Base-by-base conservation (phyloP, 2,329 filamentous ascomycete genomes). In the Sclerotinia sclerotiorum region DNA sequence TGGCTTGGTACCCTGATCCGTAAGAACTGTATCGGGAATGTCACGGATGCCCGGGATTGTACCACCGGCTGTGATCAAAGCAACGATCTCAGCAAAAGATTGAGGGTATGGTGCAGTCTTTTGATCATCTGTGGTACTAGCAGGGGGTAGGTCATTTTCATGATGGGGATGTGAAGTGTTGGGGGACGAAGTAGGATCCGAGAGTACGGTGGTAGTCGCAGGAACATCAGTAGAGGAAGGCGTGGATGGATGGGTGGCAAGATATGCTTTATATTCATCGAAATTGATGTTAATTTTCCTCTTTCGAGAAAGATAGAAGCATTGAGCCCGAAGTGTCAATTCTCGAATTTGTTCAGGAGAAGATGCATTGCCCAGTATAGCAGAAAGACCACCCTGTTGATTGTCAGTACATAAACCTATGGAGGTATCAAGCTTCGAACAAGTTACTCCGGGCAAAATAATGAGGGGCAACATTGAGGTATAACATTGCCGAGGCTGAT, bases 11-110 rank as follows among this genome's bases (percentile, higher is more conserved):
- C 90, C 89, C 70, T 92, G 86, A 5, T 90, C 90, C 66, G 88
- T 84, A 27, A 94, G 82, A 6, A 97, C 82, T 0, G 90, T 95
- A 73, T 92, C 87, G 5, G 94, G 93, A 65, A 97, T 94, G 71
- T 97, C 87, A 73, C 89, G 88, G 75, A 97, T 96, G 0, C 94
- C 94, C 1, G 93, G 93, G 55, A 97, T 90, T 0, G 91, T 89
- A 74, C 92, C 88, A 65, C 93, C 93, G 39, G 88, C 89, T 32
- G 92, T 91, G 66, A 97, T 91, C 67, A 97, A 85, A 75, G 92
- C 90, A 67, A 97, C 89, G 70, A 97, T 93, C 72, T 94, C 88
- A 10, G 91, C 90, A 78, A 97, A 97, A 1, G 88, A 90, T 61
- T 88, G 89, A 4, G 93, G 93, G 74, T 97, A 97, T 0, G 87